Evolutionary conservation across 805 yeast species (phyloP).

Genomic region (Suhomyces sp.): DNA sequence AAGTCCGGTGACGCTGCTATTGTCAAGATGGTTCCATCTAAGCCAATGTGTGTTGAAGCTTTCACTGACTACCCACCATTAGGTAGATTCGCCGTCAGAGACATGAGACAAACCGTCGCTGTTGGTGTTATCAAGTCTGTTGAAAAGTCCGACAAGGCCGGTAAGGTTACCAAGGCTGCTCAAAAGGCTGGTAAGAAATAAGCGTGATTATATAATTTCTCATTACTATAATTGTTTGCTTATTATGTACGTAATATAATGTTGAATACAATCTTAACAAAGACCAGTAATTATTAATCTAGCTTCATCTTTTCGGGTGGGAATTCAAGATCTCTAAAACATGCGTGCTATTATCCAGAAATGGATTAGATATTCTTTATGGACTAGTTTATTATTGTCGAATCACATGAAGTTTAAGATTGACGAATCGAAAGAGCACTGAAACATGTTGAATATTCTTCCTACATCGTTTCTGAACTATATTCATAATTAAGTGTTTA

Average conservation of each 20-base stretch:
- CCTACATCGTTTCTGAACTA: no score
- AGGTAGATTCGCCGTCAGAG: constrained; percentile 76
- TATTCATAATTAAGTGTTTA: no score
- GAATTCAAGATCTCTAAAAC: no score
- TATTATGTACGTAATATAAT: background rate
- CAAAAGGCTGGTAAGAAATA: constrained; percentile 75
- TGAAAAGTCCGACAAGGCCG: constrained; percentile 81
- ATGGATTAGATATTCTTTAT: no score
- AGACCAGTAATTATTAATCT: no score
- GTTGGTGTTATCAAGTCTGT: constrained; percentile 98
- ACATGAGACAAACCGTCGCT: constrained; percentile 99
- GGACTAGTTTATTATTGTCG: no score
- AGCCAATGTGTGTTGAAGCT: constrained; percentile 45
- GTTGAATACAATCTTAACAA: background rate
- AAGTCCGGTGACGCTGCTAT: constrained; percentile 41
- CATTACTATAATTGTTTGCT: background rate
- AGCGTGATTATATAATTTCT: constrained; percentile 14
- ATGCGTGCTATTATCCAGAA: no score
- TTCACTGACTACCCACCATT: constrained; percentile 46
- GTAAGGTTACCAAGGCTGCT: constrained; percentile 97
- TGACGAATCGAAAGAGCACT: no score
- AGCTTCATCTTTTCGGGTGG: no score
- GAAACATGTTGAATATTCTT: no score
- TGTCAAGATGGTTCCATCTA: constrained; percentile 42
- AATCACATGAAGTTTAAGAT: no score